phyloP scores from a whole-genome alignment of 352 stramenopile genomes.

The Elongisporangium senticosum region DNA sequence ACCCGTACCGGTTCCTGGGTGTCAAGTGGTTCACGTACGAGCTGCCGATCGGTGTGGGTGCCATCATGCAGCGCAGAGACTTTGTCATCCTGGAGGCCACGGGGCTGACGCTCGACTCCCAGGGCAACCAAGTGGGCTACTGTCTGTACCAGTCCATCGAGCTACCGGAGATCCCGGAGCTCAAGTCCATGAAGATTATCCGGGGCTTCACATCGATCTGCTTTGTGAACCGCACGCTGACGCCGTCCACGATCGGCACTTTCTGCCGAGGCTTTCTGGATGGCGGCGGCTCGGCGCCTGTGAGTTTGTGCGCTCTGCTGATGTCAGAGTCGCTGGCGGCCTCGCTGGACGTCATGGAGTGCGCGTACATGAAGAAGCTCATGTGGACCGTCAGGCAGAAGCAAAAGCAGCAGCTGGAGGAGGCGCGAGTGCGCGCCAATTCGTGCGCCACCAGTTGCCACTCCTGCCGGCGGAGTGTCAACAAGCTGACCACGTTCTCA shows the following conservation, averaged over 20 bases:
- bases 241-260: conserved; percentile 20
- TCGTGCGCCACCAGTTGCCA: conserved; percentile 17
- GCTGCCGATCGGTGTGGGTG: conserved; percentile 24
- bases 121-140: conserved; percentile 35
- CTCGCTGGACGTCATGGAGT: conserved; percentile 33
- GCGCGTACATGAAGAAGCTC: conserved; percentile 55
- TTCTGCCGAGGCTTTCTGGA: conserved; percentile 52
- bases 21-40: conserved; percentile 63
- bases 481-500: conserved; percentile 5
- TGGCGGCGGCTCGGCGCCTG: conserved; percentile 27
- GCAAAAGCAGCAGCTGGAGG: conserved; percentile 12
- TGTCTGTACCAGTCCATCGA: conserved; percentile 49
- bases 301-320: conserved; percentile 29
- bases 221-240: conserved; percentile 33
- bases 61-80: conserved; percentile 39
- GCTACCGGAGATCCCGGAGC: conserved; percentile 26
- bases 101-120: conserved; percentile 23
- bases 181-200: conserved; percentile 36
- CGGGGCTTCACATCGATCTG: conserved; percentile 41
- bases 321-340: conserved; percentile 38
- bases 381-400: conserved; percentile 42
- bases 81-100: conserved; percentile 45
- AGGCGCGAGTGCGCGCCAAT: conserved; percentile 7
- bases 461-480: conserved; percentile 1
- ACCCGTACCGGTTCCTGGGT: conserved; percentile 43